Evolutionary conservation across 352 stramenopile genomes (phyloP), one percentile per base, ranked within the genome.

Genomic region (Pythium rishiriense): DNA sequence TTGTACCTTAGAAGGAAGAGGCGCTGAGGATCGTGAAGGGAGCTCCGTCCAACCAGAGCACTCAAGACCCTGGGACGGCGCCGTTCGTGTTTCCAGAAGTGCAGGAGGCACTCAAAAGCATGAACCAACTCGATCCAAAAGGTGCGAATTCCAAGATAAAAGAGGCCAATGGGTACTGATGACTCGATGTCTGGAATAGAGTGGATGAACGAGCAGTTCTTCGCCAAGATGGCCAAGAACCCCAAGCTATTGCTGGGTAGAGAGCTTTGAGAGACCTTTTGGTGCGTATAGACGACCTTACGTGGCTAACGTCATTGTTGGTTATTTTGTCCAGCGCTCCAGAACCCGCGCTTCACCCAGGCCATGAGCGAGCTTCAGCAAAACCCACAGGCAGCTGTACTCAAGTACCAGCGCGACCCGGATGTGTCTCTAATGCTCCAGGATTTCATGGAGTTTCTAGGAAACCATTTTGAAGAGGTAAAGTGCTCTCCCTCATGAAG

Each of bases 381-480:
- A 37, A 75, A 94, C 43, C 83, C 83, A 6, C 58, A 74, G 22
- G 74, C 69, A 1, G 82, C 81, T 4, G 62, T 91, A 10, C 53
- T 76, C 46, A 90, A 92, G 61, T 92, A 94, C 59, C 72, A 79
- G 35, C 83, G 84, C 21, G 81, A 94, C 52, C 52, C 62, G 4
- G 80, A 79, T 3, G 71, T 92, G 3, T 84, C 79, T 0, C 50
- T 67, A 0, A 90, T 92, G 78, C 60, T 92, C 48, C 66, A 65
- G 24, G 82, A 90, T 54, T 94, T 91, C 37, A 79, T 91, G 72
- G 74, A 75, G 49, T 92, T 92, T 54, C 48, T 92, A 10, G 83
- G 83, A 4, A 70, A 64, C 46, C 83, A 94, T 59, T 92, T 94
- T 42, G 81, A 92, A 67, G 72, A 93, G 79, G 82, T 90, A 51